A percentile compares a stretch with the other conserved stretches of the same genome.
These are phyloP conservation scores for Talaromyces verruculosus DNA, from an alignment of 2,329 filamentous ascomycete genomes.

Conservation along the genomic window DNA sequence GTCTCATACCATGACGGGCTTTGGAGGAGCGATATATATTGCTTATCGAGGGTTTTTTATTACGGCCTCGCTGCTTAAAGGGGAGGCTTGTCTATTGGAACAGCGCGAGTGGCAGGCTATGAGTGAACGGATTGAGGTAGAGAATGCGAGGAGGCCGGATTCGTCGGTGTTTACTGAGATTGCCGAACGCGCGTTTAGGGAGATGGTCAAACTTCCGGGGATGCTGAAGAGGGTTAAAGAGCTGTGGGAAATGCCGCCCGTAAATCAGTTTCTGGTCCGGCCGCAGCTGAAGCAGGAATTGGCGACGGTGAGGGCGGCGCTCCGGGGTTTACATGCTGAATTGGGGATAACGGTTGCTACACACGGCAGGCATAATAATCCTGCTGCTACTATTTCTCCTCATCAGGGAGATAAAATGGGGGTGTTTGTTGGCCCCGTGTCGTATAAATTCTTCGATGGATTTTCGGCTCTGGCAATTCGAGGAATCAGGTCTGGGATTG, in stretches of 20 bases:
- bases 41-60: neutral
- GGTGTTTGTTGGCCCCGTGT: neutral
- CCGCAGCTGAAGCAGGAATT: slow-evolving; percentile 18
- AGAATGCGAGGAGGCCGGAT: slow-evolving; percentile 31
- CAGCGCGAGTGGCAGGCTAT: slow-evolving; percentile 26
- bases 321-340: neutral
- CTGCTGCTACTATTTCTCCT: neutral
- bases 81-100: neutral
- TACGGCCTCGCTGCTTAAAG: neutral
- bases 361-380: neutral
- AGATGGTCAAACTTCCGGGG: slow-evolving; percentile 31
- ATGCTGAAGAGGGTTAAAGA: slow-evolving; percentile 27
- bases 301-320: neutral
- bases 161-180: slow-evolving; percentile 33
- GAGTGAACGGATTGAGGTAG: slow-evolving; percentile 29
- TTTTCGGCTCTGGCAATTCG: slow-evolving; percentile 21
- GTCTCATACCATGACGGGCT: slow-evolving; percentile 30
- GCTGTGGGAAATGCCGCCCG: slow-evolving; percentile 18
- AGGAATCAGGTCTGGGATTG: slow-evolving; percentile 22
- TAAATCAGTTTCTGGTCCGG: slow-evolving; percentile 20
- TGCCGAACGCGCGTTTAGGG: slow-evolving; percentile 31
- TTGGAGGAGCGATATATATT: slow-evolving; percentile 31
- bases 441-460: neutral
- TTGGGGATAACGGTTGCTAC: neutral
- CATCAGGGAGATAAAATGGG: neutral